Evolutionary conservation across 345 rosid genomes (phyloP), one percentile per base, ranked within the genome.

Genomic region (Microthlaspi erraticum): DNA sequence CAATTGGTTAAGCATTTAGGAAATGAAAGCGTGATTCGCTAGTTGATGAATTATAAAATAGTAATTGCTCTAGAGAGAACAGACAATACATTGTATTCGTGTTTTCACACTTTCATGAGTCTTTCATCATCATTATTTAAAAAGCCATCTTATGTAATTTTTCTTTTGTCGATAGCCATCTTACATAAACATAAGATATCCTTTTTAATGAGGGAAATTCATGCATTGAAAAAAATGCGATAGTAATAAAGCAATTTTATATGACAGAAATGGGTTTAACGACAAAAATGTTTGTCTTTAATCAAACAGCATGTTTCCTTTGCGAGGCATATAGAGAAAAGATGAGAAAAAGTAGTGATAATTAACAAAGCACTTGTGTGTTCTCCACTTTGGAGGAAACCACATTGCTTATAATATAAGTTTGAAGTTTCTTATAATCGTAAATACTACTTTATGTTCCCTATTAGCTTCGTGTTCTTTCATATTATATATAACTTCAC

Each of bases 301-400:
- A 41, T 64, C 75, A 55, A 56, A 69, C 75, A 70, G 4, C 45
- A 61, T 75, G 78, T 75, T 75, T 61, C 49, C 16, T 70, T 56
- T 20, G 55, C 5, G 29, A 69, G 41, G 65, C 60, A 69, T 64
- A 38, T 13, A 62, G 46, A 61, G 43, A n/a, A 67, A 49, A 68
- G 17, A 63, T 20, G 55, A 72, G 29, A 31, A 45, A 10, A 52
- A 52, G 17, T 52, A 69, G 11, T 16, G n/a, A 69, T 68, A 62
- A 68, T 61, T 42, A 62, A 56, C 54, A 56, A 68, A 63, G 49
- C 72, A 70, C 66, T 69, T 43, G 66, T 57, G 67, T 57, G 67
- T 57, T 70, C 66, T 76, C 79, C 79, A 76, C 75, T 76, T 64
- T 33, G 66, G 67, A 76, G 36, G 64, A 68, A 74, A 52, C 36